phyloP scores from a whole-genome alignment of 257 asterid genomes.

The Ajuga chamaepitys region DNA sequence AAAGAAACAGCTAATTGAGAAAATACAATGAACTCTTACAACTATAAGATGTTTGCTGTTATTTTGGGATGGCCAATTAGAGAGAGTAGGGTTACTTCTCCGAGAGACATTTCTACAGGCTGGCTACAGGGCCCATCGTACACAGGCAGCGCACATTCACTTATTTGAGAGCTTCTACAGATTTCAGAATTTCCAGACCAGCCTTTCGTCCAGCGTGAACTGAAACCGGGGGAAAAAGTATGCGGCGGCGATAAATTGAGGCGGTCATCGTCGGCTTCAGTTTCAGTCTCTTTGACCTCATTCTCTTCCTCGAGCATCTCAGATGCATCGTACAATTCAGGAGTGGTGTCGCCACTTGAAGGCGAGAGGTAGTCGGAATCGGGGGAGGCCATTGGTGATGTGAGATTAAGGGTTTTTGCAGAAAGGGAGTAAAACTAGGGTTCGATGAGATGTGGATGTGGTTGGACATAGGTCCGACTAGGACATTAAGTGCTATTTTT shows the following conservation, averaged over 20 bases:
- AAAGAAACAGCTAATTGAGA: background rate
- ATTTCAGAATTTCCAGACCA: no score
- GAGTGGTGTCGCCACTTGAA: background rate
- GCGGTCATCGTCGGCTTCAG: constrained; percentile 13
- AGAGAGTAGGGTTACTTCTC: background rate
- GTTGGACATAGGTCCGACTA: no score
- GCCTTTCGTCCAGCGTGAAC: no score
- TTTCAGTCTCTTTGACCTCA: constrained; percentile 13
- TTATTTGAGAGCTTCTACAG: no score
- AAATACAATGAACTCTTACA: constrained; percentile 1
- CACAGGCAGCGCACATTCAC: background rate
- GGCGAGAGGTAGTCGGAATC: no score
- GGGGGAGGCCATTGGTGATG: no score
- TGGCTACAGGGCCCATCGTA: constrained; percentile 5
- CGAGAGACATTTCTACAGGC: background rate
- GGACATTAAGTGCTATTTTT: no score
- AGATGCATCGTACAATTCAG: constrained; percentile 20
- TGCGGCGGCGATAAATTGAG: no score
- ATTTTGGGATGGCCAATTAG: no score
- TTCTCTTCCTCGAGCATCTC: constrained; percentile 12
- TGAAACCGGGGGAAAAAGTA: no score
- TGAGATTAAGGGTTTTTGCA: constrained; percentile 28
- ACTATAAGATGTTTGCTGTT: constrained; percentile 1
- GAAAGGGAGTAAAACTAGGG: constrained; percentile 10
- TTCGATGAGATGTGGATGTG: background rate